phyloP scores from a whole-genome alignment of 2,329 filamentous ascomycete species.

The Claviceps pazoutovae region DNA sequence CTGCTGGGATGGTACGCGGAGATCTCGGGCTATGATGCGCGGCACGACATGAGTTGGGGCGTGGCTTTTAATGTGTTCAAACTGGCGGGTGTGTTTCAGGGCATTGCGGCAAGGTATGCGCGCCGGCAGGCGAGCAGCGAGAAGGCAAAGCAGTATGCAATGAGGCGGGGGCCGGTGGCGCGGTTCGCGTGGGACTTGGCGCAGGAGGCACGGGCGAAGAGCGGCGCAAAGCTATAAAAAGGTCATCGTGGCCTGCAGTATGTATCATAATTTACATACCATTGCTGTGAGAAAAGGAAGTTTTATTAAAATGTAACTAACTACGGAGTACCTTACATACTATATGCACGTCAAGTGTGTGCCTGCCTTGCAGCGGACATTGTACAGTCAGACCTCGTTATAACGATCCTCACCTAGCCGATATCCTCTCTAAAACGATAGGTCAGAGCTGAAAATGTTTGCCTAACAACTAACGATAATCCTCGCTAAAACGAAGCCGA shows the following conservation, averaged over 20 bases:
- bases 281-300: too few relatives aligned
- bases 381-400: too few relatives aligned
- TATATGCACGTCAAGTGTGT: too few relatives aligned
- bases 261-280: too few relatives aligned
- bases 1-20: slow-evolving; percentile 28
- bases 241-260: neutral
- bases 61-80: slow-evolving; percentile 49
- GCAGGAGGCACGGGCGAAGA: slow-evolving; percentile 22
- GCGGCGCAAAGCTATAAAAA: slow-evolving; percentile 15
- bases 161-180: slow-evolving; percentile 56
- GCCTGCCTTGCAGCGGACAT: too few relatives aligned
- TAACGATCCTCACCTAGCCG: too few relatives aligned
- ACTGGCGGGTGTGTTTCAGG: slow-evolving; percentile 56
- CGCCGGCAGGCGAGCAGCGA: slow-evolving; percentile 78
- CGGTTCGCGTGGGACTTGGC: slow-evolving; percentile 68
- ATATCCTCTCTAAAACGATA: too few relatives aligned
- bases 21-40: slow-evolving; percentile 56
- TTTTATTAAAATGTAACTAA: too few relatives aligned
- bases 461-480: too few relatives aligned
- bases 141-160: slow-evolving; percentile 59
- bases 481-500: too few relatives aligned
- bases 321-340: too few relatives aligned
- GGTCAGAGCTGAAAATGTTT: too few relatives aligned
- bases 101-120: slow-evolving; percentile 82
- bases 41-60: slow-evolving; percentile 44